Conservation (phyloP, 202 grass and related monocot genomes). For the Carex arenaria region DNA sequence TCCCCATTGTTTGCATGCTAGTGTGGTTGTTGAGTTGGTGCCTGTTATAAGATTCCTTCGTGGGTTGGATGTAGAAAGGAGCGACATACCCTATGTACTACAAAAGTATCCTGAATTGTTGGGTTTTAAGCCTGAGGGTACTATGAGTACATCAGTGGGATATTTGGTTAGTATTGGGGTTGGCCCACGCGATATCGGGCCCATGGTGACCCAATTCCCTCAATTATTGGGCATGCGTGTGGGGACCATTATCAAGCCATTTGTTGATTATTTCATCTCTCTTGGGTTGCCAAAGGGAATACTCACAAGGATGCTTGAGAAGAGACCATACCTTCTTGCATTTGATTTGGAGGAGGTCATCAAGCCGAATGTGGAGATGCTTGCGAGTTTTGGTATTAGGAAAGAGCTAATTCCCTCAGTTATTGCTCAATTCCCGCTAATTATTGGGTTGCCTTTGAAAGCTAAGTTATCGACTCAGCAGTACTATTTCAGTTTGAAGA, state of each 20-base stretch:
- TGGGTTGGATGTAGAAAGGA: slow-evolving; percentile 86
- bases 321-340: slow-evolving; percentile 75
- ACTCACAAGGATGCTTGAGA: slow-evolving; percentile 83
- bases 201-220: slow-evolving; percentile 89
- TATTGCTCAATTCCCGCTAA: slow-evolving; percentile 56
- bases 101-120: slow-evolving; percentile 70
- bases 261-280: slow-evolving; percentile 75
- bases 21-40: slow-evolving; percentile 77
- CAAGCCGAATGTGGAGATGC: slow-evolving; percentile 67
- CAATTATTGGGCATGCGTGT: slow-evolving; percentile 87
- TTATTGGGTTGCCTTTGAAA: slow-evolving; percentile 83
- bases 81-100: slow-evolving; percentile 77
- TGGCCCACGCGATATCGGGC: slow-evolving; percentile 73
- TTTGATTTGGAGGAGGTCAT: slow-evolving; percentile 75
- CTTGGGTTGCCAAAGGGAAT: slow-evolving; percentile 65
- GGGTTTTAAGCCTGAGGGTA: slow-evolving; percentile 90
- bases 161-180: slow-evolving; percentile 87
- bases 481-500: slow-evolving; percentile 90
- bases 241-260: slow-evolving; percentile 76
- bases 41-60: slow-evolving; percentile 72
- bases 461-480: slow-evolving; percentile 70
- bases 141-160: slow-evolving; percentile 87
- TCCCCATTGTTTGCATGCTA: slow-evolving; percentile 82
- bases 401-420: slow-evolving; percentile 62
- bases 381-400: slow-evolving; percentile 64